Evolutionary conservation across 1,139 yeast species (phyloP), one percentile per base, ranked within the genome.

Genomic region (Candida smagusa): DNA sequence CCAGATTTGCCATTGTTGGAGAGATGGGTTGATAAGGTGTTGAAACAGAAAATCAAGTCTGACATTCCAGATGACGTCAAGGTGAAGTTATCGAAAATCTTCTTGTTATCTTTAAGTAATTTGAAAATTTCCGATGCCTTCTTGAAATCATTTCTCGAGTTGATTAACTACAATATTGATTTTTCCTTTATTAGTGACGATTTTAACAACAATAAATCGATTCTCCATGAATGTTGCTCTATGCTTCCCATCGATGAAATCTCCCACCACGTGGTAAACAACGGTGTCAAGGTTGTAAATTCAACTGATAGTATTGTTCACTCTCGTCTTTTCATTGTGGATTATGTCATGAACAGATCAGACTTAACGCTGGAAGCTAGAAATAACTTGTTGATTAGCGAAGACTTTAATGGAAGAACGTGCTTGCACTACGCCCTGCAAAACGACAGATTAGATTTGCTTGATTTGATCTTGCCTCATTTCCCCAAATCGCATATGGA

Each of bases 341-440:
- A 65, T 38, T 58, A 62, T 40, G 57, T 67, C 22, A 49, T 68
- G 53, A 50, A 59, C 2, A 27, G 4, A 8, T 11, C 29, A 3
- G 52, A 52, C 23, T 44, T 61, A 8, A 35, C 58, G 0, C 40
- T 44, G 3, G 49, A 48, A 2, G 51, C 55, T 1, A 46, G 59
- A 6, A 40, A 47, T 7, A 49, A 52, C 4, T 46, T 70, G 7
- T 54, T 71, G 7, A 59, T 69, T 5, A 59, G 69, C 16, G 68
- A 64, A 40, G 94, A 84, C 53, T 72, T 74, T 31, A 82, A 85
- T 48, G 96, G 95, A 4, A 74, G 94, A 48, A 81, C 84, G 2
- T 90, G 97, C 28, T 63, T 92, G 9, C 97, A 92, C 59, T 88
- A 90, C 56, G 95, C 96, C 1, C 77, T 95, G 6, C 89, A 83